Conservation (phyloP, 495 filamentous ascomycete species). For the Aspergillus nanangensis region DNA sequence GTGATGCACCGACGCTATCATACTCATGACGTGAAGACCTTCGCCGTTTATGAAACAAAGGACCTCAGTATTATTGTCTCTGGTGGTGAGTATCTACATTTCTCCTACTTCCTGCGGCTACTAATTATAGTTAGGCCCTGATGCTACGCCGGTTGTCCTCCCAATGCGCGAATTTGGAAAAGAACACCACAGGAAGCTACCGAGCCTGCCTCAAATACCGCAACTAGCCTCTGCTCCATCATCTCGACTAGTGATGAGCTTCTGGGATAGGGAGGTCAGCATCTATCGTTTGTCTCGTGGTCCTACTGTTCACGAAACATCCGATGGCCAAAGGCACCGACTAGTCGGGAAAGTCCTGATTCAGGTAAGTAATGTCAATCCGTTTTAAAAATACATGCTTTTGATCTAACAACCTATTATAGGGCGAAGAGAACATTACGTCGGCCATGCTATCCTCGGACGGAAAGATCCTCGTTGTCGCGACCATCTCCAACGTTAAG, state of each 20-base stretch:
- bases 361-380: constrained; percentile 33
- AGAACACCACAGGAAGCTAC: constrained; percentile 74
- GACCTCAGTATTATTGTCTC: constrained; percentile 83
- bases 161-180: constrained; percentile 76
- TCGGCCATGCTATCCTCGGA: constrained; percentile 69
- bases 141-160: constrained; percentile 73
- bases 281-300: constrained; percentile 67
- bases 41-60: constrained; percentile 83
- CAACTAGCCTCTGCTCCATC: constrained; percentile 65
- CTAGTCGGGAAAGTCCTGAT: constrained; percentile 69
- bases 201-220: constrained; percentile 73
- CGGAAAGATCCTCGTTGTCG: constrained; percentile 70
- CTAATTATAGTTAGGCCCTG: constrained; percentile 60
- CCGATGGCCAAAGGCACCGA: constrained; percentile 45
- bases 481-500: constrained; percentile 74
- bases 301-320: constrained; percentile 36
- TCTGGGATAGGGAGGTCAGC: constrained; percentile 86
- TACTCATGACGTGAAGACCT: constrained; percentile 88
- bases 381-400: no score
- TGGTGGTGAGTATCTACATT: constrained; percentile 58
- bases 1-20: constrained; percentile 80
- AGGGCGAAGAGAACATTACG: constrained; percentile 84
- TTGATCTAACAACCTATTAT: no score
- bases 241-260: constrained; percentile 74
- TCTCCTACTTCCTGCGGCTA: constrained; percentile 15